A percentile compares a stretch with the other conserved stretches of the same genome.
These are phyloP conservation scores for Phaeosphaeriaceae sp. DNA, from an alignment of 2,329 filamentous ascomycete genomes.

Conservation along the genomic window DNA sequence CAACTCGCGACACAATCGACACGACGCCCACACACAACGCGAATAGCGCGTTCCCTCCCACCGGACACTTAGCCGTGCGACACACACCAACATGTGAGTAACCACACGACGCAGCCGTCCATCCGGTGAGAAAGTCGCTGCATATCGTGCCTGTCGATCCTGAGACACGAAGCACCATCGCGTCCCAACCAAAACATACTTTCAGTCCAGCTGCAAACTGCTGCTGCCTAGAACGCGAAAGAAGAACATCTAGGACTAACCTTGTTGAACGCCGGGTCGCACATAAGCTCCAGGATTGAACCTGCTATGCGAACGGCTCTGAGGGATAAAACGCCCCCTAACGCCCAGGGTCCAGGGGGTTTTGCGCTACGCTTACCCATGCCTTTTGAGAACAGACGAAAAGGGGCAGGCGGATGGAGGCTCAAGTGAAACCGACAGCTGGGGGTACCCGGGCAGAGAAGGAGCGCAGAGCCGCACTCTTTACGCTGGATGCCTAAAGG, in stretches of 20 bases:
- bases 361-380: not conserved
- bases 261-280: not conserved
- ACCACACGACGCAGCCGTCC: conserved; percentile 2
- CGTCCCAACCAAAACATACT: conserved; percentile 8
- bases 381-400: not conserved
- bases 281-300: not conserved
- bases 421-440: conserved; percentile 17
- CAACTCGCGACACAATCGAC: conserved; percentile 7
- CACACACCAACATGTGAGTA: conserved; percentile 1
- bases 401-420: not conserved
- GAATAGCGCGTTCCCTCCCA: conserved; percentile 17
- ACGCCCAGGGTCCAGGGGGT: not conserved
- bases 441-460: conserved; percentile 4
- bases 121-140: conserved; percentile 6
- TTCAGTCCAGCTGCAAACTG: conserved; percentile 9
- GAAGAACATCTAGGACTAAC: not conserved
- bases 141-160: conserved; percentile 23
- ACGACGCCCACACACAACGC: conserved; percentile 1
- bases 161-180: conserved; percentile 13
- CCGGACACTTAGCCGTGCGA: not conserved
- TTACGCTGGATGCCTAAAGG: conserved; percentile 8
- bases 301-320: not conserved
- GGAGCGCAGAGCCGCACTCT: conserved; percentile 27
- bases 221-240: not conserved
- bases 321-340: not conserved